These are phyloP conservation scores for Pleurotus pulmonarius DNA, from an alignment of 768 basidiomycete species.

Conservation along the genomic window DNA sequence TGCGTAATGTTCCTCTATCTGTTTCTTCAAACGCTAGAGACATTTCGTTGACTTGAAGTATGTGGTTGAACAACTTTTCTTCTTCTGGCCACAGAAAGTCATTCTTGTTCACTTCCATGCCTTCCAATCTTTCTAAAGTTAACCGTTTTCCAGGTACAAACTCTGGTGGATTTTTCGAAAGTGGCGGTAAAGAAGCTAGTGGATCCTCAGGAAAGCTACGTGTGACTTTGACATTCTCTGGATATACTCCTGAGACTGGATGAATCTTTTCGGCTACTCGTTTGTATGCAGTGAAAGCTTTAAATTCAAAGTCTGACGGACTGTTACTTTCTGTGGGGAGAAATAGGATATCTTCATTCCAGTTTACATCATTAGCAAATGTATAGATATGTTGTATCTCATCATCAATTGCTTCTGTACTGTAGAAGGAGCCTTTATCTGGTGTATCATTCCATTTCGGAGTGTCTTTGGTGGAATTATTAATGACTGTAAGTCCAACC, in stretches of 20 bases:
- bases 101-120: constrained; percentile 12
- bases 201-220: constrained; percentile 21
- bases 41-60: constrained; percentile 14
- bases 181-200: constrained; percentile 11
- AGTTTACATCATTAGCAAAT: background rate
- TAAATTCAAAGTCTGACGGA: constrained; percentile 1
- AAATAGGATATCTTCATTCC: background rate
- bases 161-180: constrained; percentile 16
- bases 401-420: background rate
- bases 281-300: constrained; percentile 13
- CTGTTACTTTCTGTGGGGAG: background rate
- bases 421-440: background rate
- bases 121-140: constrained; percentile 7
- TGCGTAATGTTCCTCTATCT: too few relatives aligned
- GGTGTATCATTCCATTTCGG: too few relatives aligned
- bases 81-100: constrained; percentile 21
- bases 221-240: background rate
- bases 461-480: too few relatives aligned
- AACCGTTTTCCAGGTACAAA: constrained; percentile 13
- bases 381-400: background rate
- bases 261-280: constrained; percentile 16
- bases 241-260: constrained; percentile 21
- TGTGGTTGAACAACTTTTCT: constrained; percentile 15
- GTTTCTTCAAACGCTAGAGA: too few relatives aligned
- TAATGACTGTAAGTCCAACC: too few relatives aligned